phyloP scores from a whole-genome alignment of 2,329 filamentous ascomycete species.

The Cucurbitaria berberidis region DNA sequence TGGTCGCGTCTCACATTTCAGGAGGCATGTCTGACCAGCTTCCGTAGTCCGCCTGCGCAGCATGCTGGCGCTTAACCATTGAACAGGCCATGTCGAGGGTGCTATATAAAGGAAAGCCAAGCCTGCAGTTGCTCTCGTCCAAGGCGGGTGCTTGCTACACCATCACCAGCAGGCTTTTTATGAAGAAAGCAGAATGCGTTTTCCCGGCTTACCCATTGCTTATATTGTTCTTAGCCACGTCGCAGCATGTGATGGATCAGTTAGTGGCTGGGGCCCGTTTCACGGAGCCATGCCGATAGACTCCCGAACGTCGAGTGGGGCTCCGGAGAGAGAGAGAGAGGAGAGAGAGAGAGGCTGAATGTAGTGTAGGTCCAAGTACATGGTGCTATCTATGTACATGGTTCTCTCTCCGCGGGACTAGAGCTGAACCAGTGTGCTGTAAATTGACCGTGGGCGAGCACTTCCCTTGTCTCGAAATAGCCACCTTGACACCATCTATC shows the following conservation, averaged over 20 bases:
- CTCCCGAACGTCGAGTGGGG: conserved; percentile 17
- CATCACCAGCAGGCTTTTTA: conserved; percentile 7
- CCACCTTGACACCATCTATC: background rate
- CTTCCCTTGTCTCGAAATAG: conserved; percentile 10
- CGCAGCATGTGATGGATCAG: conserved; percentile 8
- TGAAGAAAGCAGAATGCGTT: too few relatives aligned
- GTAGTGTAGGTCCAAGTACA: too few relatives aligned
- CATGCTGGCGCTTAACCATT: conserved; percentile 39
- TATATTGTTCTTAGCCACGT: conserved; percentile 19
- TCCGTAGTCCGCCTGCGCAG: conserved; percentile 22
- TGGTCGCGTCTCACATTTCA: background rate
- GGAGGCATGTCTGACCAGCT: conserved; percentile 15
- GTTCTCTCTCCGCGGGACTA: background rate
- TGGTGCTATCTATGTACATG: background rate
- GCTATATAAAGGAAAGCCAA: conserved; percentile 39
- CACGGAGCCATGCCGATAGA: conserved; percentile 14
- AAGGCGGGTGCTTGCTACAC: conserved; percentile 10
- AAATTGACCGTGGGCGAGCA: conserved; percentile 4
- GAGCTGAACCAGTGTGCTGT: background rate
- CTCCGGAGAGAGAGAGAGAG: conserved; percentile 12
- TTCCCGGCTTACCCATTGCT: too few relatives aligned
- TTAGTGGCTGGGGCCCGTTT: conserved; percentile 13
- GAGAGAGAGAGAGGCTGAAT: background rate
- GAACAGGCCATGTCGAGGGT: conserved; percentile 27
- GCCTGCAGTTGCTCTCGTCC: conserved; percentile 15